Base-by-base conservation (phyloP, 108 stramenopile genomes). In the Heterococcus sp. region DNA sequence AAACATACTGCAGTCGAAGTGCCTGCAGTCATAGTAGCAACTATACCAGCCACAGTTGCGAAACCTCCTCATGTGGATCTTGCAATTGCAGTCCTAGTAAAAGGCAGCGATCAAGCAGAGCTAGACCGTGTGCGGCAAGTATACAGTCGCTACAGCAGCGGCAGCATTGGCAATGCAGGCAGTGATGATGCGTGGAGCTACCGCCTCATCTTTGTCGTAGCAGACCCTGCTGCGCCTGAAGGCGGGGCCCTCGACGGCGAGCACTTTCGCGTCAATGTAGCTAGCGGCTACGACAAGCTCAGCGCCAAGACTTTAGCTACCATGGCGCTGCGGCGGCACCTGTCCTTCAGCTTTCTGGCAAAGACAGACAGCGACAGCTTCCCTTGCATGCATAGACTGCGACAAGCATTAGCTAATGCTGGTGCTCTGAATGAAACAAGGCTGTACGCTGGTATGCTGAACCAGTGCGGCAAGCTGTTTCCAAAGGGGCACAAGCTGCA, bases 361-460 rank as follows among this genome's bases (percentile, higher is more conserved):
- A 81, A 81, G 72, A 81, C 79, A 8, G 79, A 81, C 79, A 72
- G 69, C 0, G 79, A 81, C 29, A 81, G 72, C 1, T 81, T 70
- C 26, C 79, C 79, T 5, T 81, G 79, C 37, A 71, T 81, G 3
- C 40, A 63, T 33, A 71, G 65, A 8, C 72, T 73, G 5, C 38
- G 65, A 30, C 14, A 65, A 38, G 65, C 72, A 38, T 72, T 81
- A 3, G 0, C 66, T 11, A 37, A 37, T 0, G 32, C 66, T 38
- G 4, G 64, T 0, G 37, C 2, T 14, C 72, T 35, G 8, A 26
- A 70, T 2, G 71, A 81, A 38, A 33, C 71, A 2, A 33, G 32
- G 29, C 71, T 81, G 32, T 81, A 81, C 65, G 79, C 79, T 26
- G 79, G 79, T 3, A 65, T 81, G 3, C 37, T 81, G 3, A 71